Percentiles rank a stretch among this genome's conserved stretches.
phyloP scores from a whole-genome alignment of 78 protist genomes.

The Creolimax fragrantissima region DNA sequence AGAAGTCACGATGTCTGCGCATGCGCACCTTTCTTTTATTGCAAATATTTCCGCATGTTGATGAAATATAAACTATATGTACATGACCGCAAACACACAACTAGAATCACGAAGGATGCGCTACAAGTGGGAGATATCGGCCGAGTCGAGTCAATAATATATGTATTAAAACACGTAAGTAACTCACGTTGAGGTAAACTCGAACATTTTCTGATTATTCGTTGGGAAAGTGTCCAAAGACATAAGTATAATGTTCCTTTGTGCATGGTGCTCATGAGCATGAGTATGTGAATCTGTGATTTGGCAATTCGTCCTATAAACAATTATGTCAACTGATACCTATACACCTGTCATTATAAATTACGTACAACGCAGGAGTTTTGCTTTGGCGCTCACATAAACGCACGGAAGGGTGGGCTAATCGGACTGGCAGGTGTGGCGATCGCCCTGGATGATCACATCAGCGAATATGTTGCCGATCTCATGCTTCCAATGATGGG shows the following conservation, averaged over 20 bases:
- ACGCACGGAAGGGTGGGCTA: slow-evolving; percentile 79
- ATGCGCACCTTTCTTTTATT: neutral
- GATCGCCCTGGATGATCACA: slow-evolving; percentile 61
- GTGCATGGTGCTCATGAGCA: too few relatives aligned
- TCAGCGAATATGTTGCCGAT: slow-evolving; percentile 25
- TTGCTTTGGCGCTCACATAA: slow-evolving; percentile 16
- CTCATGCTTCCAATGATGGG: slow-evolving; percentile 70
- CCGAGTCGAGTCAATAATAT: neutral
- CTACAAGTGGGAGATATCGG: neutral
- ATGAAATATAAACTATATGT: neutral
- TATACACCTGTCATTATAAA: too few relatives aligned
- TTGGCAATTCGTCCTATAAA: too few relatives aligned
- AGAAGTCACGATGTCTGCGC: neutral
- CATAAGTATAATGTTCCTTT: too few relatives aligned
- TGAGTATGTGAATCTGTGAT: too few relatives aligned
- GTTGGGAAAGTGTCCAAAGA: too few relatives aligned
- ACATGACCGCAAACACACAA: neutral
- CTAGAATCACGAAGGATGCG: neutral
- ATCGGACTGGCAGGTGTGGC: slow-evolving; percentile 86
- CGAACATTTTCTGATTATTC: too few relatives aligned
- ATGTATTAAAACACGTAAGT: neutral
- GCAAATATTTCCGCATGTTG: neutral
- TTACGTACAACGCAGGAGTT: too few relatives aligned
- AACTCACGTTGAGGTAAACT: too few relatives aligned
- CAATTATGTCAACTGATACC: too few relatives aligned